Percentiles rank a stretch among this genome's conserved stretches.
Conservation (phyloP, 176 grass and related monocot genomes). For the Hordeum vulgare region MorexV3_pseudomolecules_assembly NC_058519.1:601653465-601653964, state of each 20-base stretch:
- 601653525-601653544: constrained; percentile 98
- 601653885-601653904: constrained; percentile 94
- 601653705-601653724: constrained; percentile 96
- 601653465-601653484: constrained; percentile 93
- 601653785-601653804: constrained; percentile 68
- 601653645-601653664: constrained; percentile 72
- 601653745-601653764: constrained; percentile 70
- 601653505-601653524: constrained; percentile 74
- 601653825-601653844: constrained; percentile 80
- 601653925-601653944: constrained; percentile 86
- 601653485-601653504: constrained; percentile 75
- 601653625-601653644: constrained; percentile 97
- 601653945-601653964: constrained; percentile 90
- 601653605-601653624: constrained; percentile 89
- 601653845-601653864: constrained; percentile 83
- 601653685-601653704: constrained; percentile 55
- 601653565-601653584: constrained; percentile 88
- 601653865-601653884: constrained; percentile 71
- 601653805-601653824: constrained; percentile 87
- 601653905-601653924: constrained; percentile 62
- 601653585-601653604: constrained; percentile 91
- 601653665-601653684: constrained; percentile 63
- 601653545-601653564: constrained; percentile 68
- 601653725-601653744: constrained; percentile 71
- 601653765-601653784: constrained; percentile 80